These are phyloP conservation scores for Pluteus cervinus DNA, from an alignment of 768 basidiomycete species.

Conservation along the genomic window DNA sequence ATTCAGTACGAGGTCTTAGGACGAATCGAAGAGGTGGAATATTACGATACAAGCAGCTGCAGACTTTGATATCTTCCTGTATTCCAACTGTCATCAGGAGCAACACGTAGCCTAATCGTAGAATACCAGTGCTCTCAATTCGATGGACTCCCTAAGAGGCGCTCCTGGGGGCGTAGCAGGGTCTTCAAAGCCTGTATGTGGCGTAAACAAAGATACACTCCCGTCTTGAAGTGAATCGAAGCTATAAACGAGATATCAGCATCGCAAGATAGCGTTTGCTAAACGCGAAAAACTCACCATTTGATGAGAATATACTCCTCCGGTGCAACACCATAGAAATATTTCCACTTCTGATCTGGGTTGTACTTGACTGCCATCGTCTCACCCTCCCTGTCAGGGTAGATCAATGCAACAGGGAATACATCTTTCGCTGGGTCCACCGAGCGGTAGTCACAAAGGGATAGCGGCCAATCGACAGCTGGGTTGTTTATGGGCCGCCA, in stretches of 20 bases:
- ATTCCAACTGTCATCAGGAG: too few relatives aligned
- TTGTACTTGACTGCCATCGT: slow-evolving; percentile 27
- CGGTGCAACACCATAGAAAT: slow-evolving; percentile 24
- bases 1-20: too few relatives aligned
- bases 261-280: too few relatives aligned
- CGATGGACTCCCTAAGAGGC: slow-evolving; percentile 43
- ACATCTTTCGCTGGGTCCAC: slow-evolving; percentile 27
- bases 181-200: slow-evolving; percentile 48
- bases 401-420: slow-evolving; percentile 23
- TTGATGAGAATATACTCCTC: slow-evolving; percentile 33
- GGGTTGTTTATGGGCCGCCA: slow-evolving; percentile 37
- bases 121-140: slow-evolving; percentile 47
- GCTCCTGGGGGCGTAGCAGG: slow-evolving; percentile 36
- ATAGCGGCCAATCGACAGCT: slow-evolving; percentile 33
- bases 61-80: too few relatives aligned
- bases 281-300: slow-evolving; percentile 21
- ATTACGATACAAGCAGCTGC: too few relatives aligned
- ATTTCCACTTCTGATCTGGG: slow-evolving; percentile 31
- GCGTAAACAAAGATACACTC: slow-evolving; percentile 39
- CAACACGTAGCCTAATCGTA: too few relatives aligned
- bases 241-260: slow-evolving; percentile 30
- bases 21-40: too few relatives aligned
- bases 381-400: slow-evolving; percentile 31
- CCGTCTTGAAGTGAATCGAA: slow-evolving; percentile 35
- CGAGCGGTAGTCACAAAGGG: slow-evolving; percentile 33